Base-by-base conservation (phyloP, 495 filamentous ascomycete genomes). In the Tricharina praecox region DNA sequence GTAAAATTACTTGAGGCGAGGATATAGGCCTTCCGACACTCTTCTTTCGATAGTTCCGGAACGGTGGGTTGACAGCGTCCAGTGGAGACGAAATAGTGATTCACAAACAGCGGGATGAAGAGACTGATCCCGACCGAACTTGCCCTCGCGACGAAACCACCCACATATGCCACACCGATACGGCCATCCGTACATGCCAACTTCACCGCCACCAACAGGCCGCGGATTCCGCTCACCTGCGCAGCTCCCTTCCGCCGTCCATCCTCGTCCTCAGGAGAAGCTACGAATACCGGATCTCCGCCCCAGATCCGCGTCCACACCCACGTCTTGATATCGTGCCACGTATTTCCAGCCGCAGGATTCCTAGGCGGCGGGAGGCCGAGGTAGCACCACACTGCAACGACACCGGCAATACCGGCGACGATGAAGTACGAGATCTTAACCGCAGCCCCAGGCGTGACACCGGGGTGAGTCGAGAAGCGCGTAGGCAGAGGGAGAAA, bases 91-190 rank as follows among this genome's bases (percentile, higher is more conserved):
- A 88, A 97, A 62, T 85, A 94, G 32, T 78, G 70, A 56, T 99
- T 95, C 49, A 93, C 75, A 51, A 77, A 88, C 3, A 99, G 70
- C 3, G 90, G 92, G 41, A 99, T 78, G 66, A 95, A 99, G 7
- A 94, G 69, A 1, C 84, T 88, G 45, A 96, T 93, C 9, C 80
- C 87, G 34, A 99, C 88, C 0, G 86, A 93, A n/a, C 85, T 93
- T 9, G 90, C 84, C 42, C 90, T 77, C 3, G 92, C 90, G 0
- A 96, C 88, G 52, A 99, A 94, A 13, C 88, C 88, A 47, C 87
- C 90, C 0, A 95, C 65, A 55, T 96, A 99, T 15, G 82, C 85
- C 0, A 96, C 70, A 32, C 77, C 77, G 56, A 99, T 88, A 41
- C 78, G 72, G 20, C 71, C 67, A 58, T 88, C 79, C 18, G 67